Base-by-base conservation (phyloP, 129 eudicot species). In the Helichrysum umbraculigerum region DNA sequence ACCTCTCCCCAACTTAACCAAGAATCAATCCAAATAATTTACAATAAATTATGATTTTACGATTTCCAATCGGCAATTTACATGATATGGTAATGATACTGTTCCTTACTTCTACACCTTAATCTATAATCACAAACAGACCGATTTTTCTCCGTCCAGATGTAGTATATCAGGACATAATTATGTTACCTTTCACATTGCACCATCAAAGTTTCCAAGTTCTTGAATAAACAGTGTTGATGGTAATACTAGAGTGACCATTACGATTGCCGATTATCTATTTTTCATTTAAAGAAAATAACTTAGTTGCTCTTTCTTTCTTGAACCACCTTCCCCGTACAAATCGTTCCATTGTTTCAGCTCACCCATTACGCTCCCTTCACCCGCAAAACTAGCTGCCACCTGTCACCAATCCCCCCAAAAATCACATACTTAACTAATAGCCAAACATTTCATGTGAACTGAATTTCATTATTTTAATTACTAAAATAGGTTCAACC, bases 251-350 rank as follows among this genome's bases (percentile, higher is more conserved):
- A 4, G 1, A 44, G 17, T 3, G 54, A 47, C n/a, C 54, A 47
- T 6, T 47, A 47, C 54, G 1, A 10, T 34, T 37, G 5, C 50
- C 32, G 33, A 19, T 39, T 37, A 12, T 14, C 28, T 19, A 17
- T 19, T 17, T 66, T 17, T n/a, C 19, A 35, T 57, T 72, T 85
- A 91, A 9, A 91, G 91, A 87, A 91, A 91, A 84, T 91, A 91
- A 79, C 88, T 81, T 54, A 91, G 59, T 73, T 91, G 97, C 66
- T 91, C 83, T 78, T 83, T 88, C 85, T 91, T 91, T 81, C 97
- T 91, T 11, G 95, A 83, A 21, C 97, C 97, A 25, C 97, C 97
- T 87, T 91, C 97, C 76, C 95, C 97, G 70, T 88, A 91, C 71
- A 91, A 85, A 5, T 85, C 94, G 44, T 91, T 91, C 97, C 97